Base-by-base conservation (phyloP, 169 alveolate genomes). In the Cardiosporidium cionae region DNA sequence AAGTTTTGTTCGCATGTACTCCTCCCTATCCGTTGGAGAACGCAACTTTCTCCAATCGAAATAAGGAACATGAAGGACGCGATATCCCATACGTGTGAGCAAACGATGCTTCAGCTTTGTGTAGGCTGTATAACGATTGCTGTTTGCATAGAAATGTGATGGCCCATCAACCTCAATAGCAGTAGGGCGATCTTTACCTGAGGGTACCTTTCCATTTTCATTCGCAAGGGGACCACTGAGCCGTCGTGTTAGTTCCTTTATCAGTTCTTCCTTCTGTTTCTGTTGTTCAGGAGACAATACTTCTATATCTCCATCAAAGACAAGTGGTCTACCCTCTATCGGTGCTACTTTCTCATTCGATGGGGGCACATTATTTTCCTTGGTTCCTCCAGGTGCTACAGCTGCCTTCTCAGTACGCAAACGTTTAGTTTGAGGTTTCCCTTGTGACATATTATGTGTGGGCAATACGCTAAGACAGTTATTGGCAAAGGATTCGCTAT, bases 81-180 rank as follows among this genome's bases (percentile, higher is more conserved):
- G 83, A 74, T 85, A 88, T 52, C 96, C 96, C 93, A 92, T 86
- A 23, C 94, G 81, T 3, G 95, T 92, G 69, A 92, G 74, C 16
- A 92, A 89, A n/a, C 96, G 78, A 77, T 92, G 96, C 82, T 92
- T 92, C 77, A 92, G 74, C 83, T 92, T 92, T 52, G 95, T 89
- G 81, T 92, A 84, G 1, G 90, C 85, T 0, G 87, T 76, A 70
- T 78, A 84, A 53, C 88, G 81, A 9, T 86, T 84, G 66, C 93
- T 89, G 81, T 90, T 90, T 29, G 95, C 93, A 53, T 92, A 92
- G 69, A 92, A 92, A 78, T 92, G 96, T 27, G 93, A 84, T 0
- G 96, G 96, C n/a, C 96, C 96, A 71, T 92, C 96, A 32, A 92
- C 96, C 65, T 92, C 96, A 32, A 92, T 92, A 29, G 93, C 93